These are phyloP conservation scores for Ceratobasidium theobromae DNA, from an alignment of 1,284 basidiomycete species.

Conservation along the genomic window DNA sequence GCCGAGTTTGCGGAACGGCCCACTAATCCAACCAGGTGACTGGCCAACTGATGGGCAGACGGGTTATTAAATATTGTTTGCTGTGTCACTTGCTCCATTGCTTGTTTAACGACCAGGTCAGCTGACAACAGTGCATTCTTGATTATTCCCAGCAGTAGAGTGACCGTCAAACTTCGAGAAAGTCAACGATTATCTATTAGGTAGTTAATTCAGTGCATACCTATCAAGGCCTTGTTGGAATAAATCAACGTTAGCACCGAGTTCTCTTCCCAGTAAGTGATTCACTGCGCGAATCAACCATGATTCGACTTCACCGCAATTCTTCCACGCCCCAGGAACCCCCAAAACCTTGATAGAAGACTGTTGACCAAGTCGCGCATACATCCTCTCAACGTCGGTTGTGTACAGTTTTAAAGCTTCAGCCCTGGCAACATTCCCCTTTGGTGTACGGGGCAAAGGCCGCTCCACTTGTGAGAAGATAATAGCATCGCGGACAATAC, in stretches of 20 bases:
- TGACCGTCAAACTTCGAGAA: conserved; percentile 2
- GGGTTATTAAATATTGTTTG: conserved; percentile 18
- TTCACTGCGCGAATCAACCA: conserved; percentile 6
- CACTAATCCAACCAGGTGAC: neutral
- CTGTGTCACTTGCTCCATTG: neutral
- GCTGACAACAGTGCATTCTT: neutral
- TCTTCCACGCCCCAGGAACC: neutral
- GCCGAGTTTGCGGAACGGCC: neutral
- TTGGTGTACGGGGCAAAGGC: conserved; percentile 31
- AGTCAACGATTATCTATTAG: neutral
- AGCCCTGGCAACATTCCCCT: conserved; percentile 32
- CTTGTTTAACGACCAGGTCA: neutral
- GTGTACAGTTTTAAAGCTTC: conserved; percentile 32
- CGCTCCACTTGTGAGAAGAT: neutral
- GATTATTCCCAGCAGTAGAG: conserved; percentile 14
- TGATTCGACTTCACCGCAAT: neutral
- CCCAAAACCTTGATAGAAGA: neutral
- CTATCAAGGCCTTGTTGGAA: conserved; percentile 32
- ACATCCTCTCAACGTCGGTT: conserved; percentile 34
- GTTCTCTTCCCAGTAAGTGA: neutral
- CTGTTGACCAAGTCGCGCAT: conserved; percentile 19
- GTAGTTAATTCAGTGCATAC: neutral
- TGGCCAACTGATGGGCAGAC: neutral
- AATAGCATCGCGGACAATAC: conserved; percentile 46
- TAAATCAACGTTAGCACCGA: neutral